Evolutionary conservation across 805 yeast genomes (phyloP), one percentile per base, ranked within the genome.

Genomic region (Kuraishia piskuri): DNA sequence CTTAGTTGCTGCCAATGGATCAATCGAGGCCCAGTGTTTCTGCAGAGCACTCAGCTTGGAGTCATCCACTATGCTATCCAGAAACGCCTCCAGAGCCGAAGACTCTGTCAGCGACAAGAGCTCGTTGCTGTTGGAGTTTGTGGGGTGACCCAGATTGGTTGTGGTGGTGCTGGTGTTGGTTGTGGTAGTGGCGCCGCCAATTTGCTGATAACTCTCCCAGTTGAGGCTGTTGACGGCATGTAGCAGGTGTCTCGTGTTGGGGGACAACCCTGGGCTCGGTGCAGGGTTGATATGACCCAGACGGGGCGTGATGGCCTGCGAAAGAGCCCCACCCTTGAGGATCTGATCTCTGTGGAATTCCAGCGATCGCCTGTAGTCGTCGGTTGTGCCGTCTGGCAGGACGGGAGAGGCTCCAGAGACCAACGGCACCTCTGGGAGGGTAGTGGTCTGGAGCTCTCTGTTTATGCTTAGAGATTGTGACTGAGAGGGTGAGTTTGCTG

Each of bases 1-100:
- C 37, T 26, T 50, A 10, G 22, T 37, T 5, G 48, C 51, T 23
- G 54, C 56, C 8, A 49, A 19, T 1, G 71, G 71, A 52, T 67
- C 71, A 17, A 67, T 64, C 4, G 68, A 59, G 22, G 63, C 59
- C 71, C 71, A 67, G 49, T 64, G 67, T 54, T 61, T 65, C 5
- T 66, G 63, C 19, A 67, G 54, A 25, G 59, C 61, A 31, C 51
- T 58, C 36, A 66, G 56, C 45, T 59, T 63, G 19, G 61, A 60
- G 51, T 68, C 69, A 52, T 66, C 68, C 1, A 69, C 73, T 21
- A 70, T 67, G 19, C 70, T 65, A 51, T 70, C 74, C 23, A 70
- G 59, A 53, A 70, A 70, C 9, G 61, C 60, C 49, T 68, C 72
- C 44, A 70, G 55, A 0, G 68, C 73, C 4, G 66, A 59, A 6